Conservation (phyloP, 768 basidiomycete genomes). For the Zangia roseola region DNA sequence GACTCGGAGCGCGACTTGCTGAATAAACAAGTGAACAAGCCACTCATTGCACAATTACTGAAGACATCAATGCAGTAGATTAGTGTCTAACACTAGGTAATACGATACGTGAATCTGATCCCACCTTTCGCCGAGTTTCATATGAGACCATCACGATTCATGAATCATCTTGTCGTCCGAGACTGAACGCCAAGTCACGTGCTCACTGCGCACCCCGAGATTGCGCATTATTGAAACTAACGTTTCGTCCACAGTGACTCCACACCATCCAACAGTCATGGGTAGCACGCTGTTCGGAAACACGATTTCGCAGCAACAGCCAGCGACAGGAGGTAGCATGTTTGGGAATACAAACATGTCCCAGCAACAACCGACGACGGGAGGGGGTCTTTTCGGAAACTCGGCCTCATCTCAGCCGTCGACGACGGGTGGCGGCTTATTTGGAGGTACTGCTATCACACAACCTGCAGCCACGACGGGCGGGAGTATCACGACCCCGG, state of each 20-base stretch:
- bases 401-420: conserved; percentile 11
- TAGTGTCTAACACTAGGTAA: too few relatives aligned
- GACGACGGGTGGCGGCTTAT: conserved; percentile 13
- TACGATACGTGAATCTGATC: too few relatives aligned
- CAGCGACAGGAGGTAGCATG: conserved; percentile 19
- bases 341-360: conserved; percentile 26
- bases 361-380: conserved; percentile 24
- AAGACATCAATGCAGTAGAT: too few relatives aligned
- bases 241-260: too few relatives aligned
- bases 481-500: neutral
- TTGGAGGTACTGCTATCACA: conserved; percentile 10
- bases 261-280: conserved; percentile 12
- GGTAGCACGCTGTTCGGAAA: conserved; percentile 23
- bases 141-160: too few relatives aligned
- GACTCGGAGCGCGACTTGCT: too few relatives aligned
- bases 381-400: conserved; percentile 18
- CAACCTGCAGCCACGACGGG: conserved; percentile 10
- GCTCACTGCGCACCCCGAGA: neutral
- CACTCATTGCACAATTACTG: too few relatives aligned
- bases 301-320: conserved; percentile 22
- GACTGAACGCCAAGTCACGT: conserved; percentile 11
- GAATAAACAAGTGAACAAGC: too few relatives aligned
- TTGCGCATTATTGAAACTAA: too few relatives aligned
- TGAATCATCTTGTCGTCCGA: too few relatives aligned
- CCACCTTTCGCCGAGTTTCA: too few relatives aligned